phyloP scores from a whole-genome alignment of 257 asterid genomes.

The Petrea volubilis region DNA sequence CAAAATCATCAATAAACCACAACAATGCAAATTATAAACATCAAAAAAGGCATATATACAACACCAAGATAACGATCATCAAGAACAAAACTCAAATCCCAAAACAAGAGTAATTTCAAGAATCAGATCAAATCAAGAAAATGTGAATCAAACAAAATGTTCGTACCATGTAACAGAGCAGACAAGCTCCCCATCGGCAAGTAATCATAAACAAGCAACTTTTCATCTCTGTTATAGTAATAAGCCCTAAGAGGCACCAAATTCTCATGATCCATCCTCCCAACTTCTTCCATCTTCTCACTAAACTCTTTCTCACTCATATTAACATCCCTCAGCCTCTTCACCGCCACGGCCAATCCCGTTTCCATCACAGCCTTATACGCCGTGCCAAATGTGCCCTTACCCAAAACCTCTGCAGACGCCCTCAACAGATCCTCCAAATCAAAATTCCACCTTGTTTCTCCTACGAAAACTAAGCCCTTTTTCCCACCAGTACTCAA shows the following conservation, averaged over 20 bases:
- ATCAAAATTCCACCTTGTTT: constrained; percentile 48
- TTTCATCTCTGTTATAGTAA: constrained; percentile 68
- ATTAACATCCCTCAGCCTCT: constrained; percentile 76
- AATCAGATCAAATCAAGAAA: not conserved
- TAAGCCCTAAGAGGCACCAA: constrained; percentile 87
- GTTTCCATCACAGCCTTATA: constrained; percentile 80
- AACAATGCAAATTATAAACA: not conserved
- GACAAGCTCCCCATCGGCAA: constrained; percentile 92
- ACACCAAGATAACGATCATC: not conserved
- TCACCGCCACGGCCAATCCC: constrained; percentile 75
- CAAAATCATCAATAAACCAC: not conserved
- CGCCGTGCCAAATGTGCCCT: constrained; percentile 87
- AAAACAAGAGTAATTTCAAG: not conserved
- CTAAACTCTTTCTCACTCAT: constrained; percentile 74
- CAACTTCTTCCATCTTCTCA: constrained; percentile 81
- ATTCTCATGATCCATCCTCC: constrained; percentile 64
- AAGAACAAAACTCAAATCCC: not conserved
- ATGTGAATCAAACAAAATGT: not conserved
- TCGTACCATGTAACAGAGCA: constrained; percentile 84
- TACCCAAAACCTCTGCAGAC: constrained; percentile 96
- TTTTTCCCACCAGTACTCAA: constrained; percentile 43
- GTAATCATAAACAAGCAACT: constrained; percentile 85
- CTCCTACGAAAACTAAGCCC: constrained; percentile 59
- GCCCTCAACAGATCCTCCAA: constrained; percentile 88
- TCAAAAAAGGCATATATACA: not conserved